Evolutionary conservation across 257 asterid genomes (phyloP).

Genomic region (Verbena officinalis): DNA sequence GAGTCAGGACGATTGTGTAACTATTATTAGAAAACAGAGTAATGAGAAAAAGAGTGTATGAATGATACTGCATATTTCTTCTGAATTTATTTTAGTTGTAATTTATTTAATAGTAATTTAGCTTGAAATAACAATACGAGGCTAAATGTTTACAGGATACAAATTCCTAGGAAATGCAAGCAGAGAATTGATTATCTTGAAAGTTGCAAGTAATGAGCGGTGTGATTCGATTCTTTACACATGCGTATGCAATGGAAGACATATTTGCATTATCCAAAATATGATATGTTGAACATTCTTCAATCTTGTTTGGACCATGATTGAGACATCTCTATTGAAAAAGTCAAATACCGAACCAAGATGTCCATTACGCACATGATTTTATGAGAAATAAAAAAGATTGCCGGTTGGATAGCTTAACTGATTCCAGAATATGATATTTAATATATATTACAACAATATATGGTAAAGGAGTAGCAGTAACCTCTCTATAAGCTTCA

Average conservation of each 20-base stretch:
- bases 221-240: no score
- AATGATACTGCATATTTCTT: slow-evolving; percentile 9
- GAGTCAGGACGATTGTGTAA: slow-evolving; percentile 6
- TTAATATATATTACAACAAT: not conserved
- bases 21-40: not conserved
- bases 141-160: no score
- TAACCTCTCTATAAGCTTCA: not conserved
- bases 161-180: slow-evolving; percentile 5
- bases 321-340: not conserved
- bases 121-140: no score
- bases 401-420: not conserved
- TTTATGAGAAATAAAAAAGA: not conserved
- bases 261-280: not conserved
- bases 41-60: slow-evolving; percentile 7
- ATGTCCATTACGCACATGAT: not conserved
- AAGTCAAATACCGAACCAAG: not conserved
- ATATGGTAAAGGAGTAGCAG: not conserved
- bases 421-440: slow-evolving; percentile 1
- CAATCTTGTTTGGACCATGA: not conserved
- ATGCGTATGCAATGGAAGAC: no score
- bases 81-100: not conserved
- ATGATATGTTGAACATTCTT: not conserved
- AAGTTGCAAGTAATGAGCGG: no score
- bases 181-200: no score
- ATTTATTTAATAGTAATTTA: not conserved